Conservation (phyloP, 2,329 filamentous ascomycete genomes). For the Nemania diffusa region DNA sequence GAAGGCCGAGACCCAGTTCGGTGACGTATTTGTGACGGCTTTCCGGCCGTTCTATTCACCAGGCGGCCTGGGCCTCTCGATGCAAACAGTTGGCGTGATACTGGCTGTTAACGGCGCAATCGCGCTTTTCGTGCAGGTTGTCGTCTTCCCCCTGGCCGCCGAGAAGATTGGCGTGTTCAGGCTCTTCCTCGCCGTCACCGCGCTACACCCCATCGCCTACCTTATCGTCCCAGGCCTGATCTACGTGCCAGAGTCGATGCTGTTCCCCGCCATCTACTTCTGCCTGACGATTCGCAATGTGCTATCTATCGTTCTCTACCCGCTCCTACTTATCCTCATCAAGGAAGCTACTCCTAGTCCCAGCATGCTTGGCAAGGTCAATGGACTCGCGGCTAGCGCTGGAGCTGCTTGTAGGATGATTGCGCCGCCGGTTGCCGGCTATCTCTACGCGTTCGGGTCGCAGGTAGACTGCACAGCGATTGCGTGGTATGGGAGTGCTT, state of each 20-base stretch:
- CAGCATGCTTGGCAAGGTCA: constrained; percentile 70
- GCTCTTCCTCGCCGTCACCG: constrained; percentile 66
- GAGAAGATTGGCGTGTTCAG: constrained; percentile 67
- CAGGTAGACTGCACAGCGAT: constrained; percentile 68
- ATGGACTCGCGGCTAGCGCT: constrained; percentile 72
- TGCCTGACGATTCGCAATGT: constrained; percentile 68
- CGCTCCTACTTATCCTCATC: constrained; percentile 72
- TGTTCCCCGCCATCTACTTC: constrained; percentile 68
- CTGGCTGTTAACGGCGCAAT: constrained; percentile 69
- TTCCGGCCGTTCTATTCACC: constrained; percentile 64
- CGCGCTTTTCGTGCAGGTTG: constrained; percentile 67
- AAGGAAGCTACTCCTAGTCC: constrained; percentile 71
- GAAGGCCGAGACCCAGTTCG: constrained; percentile 58
- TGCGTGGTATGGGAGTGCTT: constrained; percentile 71
- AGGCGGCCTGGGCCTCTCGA: constrained; percentile 70
- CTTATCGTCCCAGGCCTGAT: constrained; percentile 68
- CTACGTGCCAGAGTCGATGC: constrained; percentile 60
- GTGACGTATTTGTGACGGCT: constrained; percentile 48
- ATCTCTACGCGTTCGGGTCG: constrained; percentile 69
- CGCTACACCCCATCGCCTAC: constrained; percentile 71
- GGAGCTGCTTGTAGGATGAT: constrained; percentile 75
- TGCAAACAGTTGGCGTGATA: constrained; percentile 70
- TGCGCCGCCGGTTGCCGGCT: constrained; percentile 72
- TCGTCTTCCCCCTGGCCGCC: constrained; percentile 70
- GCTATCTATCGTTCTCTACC: constrained; percentile 72